Evolutionary conservation across 164 flowering plant species (phyloP), one percentile per base, ranked within the genome.

Genomic region (Umbilicus rupestris): DNA sequence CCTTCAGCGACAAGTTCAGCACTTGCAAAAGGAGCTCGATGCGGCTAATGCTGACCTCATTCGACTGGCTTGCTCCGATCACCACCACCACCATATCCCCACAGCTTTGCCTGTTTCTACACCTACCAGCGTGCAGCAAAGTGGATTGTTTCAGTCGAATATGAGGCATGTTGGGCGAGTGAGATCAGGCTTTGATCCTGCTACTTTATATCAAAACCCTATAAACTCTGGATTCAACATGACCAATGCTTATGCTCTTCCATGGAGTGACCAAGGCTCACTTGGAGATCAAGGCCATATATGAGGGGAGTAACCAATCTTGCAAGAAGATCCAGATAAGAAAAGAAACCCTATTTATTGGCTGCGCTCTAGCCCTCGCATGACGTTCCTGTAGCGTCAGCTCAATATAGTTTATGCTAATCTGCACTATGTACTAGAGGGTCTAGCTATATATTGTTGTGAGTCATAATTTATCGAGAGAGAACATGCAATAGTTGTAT

Each of bases 21-120:
- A 79, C 7, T 84, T 88, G 22, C 90, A 86, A 33, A 80, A 77
- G 70, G 94, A 88, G 35, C 71, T 88, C 5, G 87, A 86, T 46
- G 80, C 84, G 7, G 86, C 87, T 3, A 88, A 86, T 63, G 86
- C 88, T 14, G 86, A 82, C 68, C 71, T 85, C 20, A 65, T 85
- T 20, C 63, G 85, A 3, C 78, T 69, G n/a, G 73, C 87, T 8
- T 70, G 73, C 68, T 62, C 44, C 31, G 76, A 73, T 6, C 64
- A 63, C 20, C 39, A 30, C 30, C 58, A 8, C 12, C 58, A 52
- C n/a, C n/a, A n/a, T 52, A 52, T 52, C 58, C 58, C 30, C 0
- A 9, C 58, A 22, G 14, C 58, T 2, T 52, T 52, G 31, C 58
- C 58, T 46, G 20, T 46, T 46, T 46, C 50, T 46, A n/a, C n/a